Evolutionary conservation across 345 rosid genomes (phyloP).

Genomic region (Acer campestre): DNA sequence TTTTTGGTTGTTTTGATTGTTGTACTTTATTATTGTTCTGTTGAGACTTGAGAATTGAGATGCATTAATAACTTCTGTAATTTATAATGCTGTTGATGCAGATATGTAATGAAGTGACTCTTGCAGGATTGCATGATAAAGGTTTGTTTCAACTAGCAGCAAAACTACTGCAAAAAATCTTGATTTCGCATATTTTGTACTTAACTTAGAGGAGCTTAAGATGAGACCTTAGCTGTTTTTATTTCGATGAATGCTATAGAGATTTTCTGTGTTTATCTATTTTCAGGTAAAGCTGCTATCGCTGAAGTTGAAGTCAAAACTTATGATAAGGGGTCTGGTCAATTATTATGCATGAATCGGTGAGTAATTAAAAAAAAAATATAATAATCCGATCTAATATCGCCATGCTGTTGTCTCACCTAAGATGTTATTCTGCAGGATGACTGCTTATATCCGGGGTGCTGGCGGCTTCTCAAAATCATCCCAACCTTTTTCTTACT

Average conservation of each 20-base stretch:
- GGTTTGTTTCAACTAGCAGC: conserved; percentile 31
- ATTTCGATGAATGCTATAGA: neutral
- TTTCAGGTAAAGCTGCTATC: conserved; percentile 87
- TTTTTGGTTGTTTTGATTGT: conserved; percentile 5
- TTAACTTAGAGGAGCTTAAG: neutral
- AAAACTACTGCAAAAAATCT: neutral
- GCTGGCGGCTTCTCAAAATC: conserved; percentile 93
- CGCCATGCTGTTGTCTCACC: conserved; percentile 11
- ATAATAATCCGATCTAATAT: conserved; percentile 13
- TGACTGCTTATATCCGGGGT: conserved; percentile 63
- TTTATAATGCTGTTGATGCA: conserved; percentile 37
- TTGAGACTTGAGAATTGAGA: neutral
- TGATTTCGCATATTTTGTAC: neutral
- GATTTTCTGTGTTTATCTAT: conserved; percentile 1
- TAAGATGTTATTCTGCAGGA: conserved; percentile 43
- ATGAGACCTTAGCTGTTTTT: neutral
- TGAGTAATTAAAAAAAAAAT: conserved; percentile 32
- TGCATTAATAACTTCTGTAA: neutral
- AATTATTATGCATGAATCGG: conserved; percentile 77
- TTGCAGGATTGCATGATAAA: conserved; percentile 92
- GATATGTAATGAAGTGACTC: conserved; percentile 59
- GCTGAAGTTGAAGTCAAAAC: conserved; percentile 73
- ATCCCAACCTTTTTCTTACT: conserved; percentile 68
- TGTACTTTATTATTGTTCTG: neutral
- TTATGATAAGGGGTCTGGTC: conserved; percentile 69